These are phyloP conservation scores for Xylariaceae sp. DNA, from an alignment of 2,329 filamentous ascomycete genomes.

Conservation along the genomic window DNA sequence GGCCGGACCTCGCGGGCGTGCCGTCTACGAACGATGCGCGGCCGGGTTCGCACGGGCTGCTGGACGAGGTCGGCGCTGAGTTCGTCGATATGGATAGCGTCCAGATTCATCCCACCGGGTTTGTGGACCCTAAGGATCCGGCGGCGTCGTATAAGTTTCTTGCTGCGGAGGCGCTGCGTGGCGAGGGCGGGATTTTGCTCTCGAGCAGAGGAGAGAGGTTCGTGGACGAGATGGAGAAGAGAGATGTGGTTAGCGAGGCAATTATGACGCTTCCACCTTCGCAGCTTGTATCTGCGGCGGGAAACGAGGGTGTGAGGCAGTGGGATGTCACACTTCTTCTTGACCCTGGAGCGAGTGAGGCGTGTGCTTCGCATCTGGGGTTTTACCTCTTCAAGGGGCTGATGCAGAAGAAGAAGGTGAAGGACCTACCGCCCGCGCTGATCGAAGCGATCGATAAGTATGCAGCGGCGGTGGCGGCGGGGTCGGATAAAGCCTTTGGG, in stretches of 20 bases:
- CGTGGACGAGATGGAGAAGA: constrained; percentile 66
- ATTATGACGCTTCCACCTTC: constrained; percentile 51
- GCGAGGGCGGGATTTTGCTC: constrained; percentile 66
- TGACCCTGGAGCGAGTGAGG: constrained; percentile 62
- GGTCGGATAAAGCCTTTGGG: constrained; percentile 51
- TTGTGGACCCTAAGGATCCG: constrained; percentile 59
- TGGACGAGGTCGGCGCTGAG: constrained; percentile 48
- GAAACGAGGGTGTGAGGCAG: constrained; percentile 44
- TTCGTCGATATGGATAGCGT: constrained; percentile 61
- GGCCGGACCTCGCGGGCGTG: constrained; percentile 63
- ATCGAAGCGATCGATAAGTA: constrained; percentile 56
- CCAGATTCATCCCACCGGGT: constrained; percentile 70
- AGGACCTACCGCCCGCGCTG: constrained; percentile 50
- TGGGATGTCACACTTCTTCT: constrained; percentile 66
- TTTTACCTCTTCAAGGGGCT: constrained; percentile 70
- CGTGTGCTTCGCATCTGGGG: constrained; percentile 60
- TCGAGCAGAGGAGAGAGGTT: constrained; percentile 56
- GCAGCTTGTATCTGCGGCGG: too few relatives aligned
- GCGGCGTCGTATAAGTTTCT: constrained; percentile 62
- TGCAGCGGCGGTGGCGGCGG: constrained; percentile 49
- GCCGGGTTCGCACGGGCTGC: constrained; percentile 57
- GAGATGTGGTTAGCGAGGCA: constrained; percentile 60
- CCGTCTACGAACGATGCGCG: constrained; percentile 68
- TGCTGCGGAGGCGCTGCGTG: constrained; percentile 66
- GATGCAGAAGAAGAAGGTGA: constrained; percentile 60